phyloP scores from a whole-genome alignment of 2,329 filamentous ascomycete genomes.

The Malbranchea zuffiana region DNA sequence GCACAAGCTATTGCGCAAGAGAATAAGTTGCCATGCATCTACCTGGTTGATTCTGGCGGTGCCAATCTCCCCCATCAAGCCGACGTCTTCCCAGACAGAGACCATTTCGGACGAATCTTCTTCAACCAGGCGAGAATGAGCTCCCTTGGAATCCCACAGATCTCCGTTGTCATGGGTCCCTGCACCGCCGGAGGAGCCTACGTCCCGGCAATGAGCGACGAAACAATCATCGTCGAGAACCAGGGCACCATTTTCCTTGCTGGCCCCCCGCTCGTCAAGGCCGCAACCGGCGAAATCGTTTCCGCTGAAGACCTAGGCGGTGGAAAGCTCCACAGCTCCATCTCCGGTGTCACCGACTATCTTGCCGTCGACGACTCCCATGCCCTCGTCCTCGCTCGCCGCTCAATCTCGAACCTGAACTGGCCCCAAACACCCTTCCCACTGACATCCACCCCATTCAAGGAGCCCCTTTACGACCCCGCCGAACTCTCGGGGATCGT shows the following conservation, averaged over 20 bases:
- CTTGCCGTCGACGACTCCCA: conserved; percentile 90
- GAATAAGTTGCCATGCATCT: conserved; percentile 76
- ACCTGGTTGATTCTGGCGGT: conserved; percentile 89
- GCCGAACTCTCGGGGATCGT: conserved; percentile 79
- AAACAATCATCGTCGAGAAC: conserved; percentile 89
- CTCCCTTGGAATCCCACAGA: conserved; percentile 75
- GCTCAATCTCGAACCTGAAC: conserved; percentile 81
- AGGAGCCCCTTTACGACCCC: conserved; percentile 69
- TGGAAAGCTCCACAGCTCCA: conserved; percentile 75
- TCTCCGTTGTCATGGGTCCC: conserved; percentile 92
- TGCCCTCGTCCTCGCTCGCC: conserved; percentile 70
- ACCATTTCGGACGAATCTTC: conserved; percentile 96
- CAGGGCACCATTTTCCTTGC: conserved; percentile 98
- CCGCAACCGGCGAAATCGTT: conserved; percentile 86
- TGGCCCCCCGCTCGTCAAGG: conserved; percentile 87
- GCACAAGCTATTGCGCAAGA: conserved; percentile 85
- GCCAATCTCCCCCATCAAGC: conserved; percentile 92
- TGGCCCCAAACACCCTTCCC: conserved; percentile 51
- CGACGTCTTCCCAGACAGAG: conserved; percentile 87
- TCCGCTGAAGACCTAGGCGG: conserved; percentile 84
- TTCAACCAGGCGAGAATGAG: conserved; percentile 97
- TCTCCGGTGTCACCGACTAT: conserved; percentile 91
- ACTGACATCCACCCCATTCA: conserved; percentile 35
- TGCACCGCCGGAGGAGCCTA: conserved; percentile 95
- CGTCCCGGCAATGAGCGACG: conserved; percentile 93